phyloP scores from a whole-genome alignment of 1,284 basidiomycete species.

The Cryptococcus depauperatus region DNA sequence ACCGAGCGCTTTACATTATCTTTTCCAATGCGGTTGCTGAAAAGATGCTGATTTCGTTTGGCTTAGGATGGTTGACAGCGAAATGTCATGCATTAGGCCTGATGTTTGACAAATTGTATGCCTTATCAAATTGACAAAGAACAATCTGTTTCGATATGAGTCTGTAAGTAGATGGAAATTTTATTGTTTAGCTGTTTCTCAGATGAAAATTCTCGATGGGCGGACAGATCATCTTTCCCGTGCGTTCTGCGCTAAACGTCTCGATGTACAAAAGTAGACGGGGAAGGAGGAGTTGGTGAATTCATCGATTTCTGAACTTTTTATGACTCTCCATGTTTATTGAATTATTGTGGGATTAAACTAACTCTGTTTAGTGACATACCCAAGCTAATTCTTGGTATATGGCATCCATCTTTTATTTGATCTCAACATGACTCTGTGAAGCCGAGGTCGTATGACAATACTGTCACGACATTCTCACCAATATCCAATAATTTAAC shows the following conservation, averaged over 20 bases:
- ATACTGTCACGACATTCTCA: too few relatives aligned
- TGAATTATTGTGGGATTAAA: too few relatives aligned
- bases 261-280: slow-evolving; percentile 41
- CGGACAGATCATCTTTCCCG: slow-evolving; percentile 37
- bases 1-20: slow-evolving; percentile 31
- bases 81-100: too few relatives aligned
- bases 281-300: slow-evolving; percentile 38
- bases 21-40: background rate
- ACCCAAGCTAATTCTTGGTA: too few relatives aligned
- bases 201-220: slow-evolving; percentile 42
- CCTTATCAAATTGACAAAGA: background rate
- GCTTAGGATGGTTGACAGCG: too few relatives aligned
- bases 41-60: too few relatives aligned
- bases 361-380: too few relatives aligned
- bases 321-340: background rate
- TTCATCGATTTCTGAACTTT: slow-evolving; percentile 37
- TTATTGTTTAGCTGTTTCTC: slow-evolving; percentile 2
- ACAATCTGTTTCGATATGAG: background rate
- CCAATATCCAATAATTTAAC: too few relatives aligned
- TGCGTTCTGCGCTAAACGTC: slow-evolving; percentile 36
- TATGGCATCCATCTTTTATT: too few relatives aligned
- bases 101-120: background rate
- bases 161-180: slow-evolving; percentile 4
- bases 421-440: too few relatives aligned
- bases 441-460: too few relatives aligned